Percentiles rank a stretch among this genome's conserved stretches.
Evolutionary conservation across 2,329 filamentous ascomycete species (phyloP).

Genomic region (Aspergillus sp.): DNA sequence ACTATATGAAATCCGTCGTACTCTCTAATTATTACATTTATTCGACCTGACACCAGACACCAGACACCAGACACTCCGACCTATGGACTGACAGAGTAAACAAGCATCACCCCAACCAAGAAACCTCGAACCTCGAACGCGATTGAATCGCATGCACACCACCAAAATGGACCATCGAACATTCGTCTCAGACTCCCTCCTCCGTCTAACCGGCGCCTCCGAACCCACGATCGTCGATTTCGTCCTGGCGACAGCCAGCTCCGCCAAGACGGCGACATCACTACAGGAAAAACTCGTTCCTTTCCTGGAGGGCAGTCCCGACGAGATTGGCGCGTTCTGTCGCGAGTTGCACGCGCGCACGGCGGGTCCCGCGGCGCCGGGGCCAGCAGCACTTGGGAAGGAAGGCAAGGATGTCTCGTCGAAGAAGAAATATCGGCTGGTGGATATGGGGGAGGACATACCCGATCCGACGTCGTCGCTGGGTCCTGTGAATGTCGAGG

Average conservation of each 20-base stretch:
- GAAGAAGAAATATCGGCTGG: constrained; percentile 46
- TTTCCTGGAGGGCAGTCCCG: constrained; percentile 45
- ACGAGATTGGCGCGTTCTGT: constrained; percentile 42
- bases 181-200: constrained; percentile 44
- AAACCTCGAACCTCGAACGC: too few relatives aligned
- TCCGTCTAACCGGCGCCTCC: constrained; percentile 47
- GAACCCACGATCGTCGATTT: constrained; percentile 51
- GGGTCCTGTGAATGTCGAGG: constrained; percentile 27
- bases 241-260: constrained; percentile 46
- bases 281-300: constrained; percentile 45
- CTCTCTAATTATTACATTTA: too few relatives aligned
- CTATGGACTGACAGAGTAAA: too few relatives aligned
- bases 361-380: constrained; percentile 5
- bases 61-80: too few relatives aligned
- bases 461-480: constrained; percentile 21
- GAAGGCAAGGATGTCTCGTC: constrained; percentile 20
- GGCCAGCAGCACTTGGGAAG: constrained; percentile 1
- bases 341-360: constrained; percentile 36
- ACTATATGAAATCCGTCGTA: too few relatives aligned
- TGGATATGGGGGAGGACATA: constrained; percentile 47
- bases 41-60: too few relatives aligned
- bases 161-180: constrained; percentile 31
- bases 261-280: constrained; percentile 40
- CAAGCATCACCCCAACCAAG: too few relatives aligned
- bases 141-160: neutral